Evolutionary conservation across 192 early-diverging fungal genomes (phyloP).

Genomic region (Oehlia diaphana): DNA sequence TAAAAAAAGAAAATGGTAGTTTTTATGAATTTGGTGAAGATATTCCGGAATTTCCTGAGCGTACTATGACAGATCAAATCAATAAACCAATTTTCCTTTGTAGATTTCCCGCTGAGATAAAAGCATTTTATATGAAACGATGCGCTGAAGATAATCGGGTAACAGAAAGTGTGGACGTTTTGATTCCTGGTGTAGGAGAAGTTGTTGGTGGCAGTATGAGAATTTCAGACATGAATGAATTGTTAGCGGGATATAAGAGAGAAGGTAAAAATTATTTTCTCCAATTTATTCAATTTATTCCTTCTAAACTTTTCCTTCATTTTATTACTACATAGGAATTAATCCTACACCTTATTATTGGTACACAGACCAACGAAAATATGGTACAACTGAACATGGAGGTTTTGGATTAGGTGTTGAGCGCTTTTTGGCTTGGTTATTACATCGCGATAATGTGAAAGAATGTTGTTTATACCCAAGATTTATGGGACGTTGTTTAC

Average conservation of each 20-base stretch:
- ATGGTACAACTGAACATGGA: conserved; percentile 93
- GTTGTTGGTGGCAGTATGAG: conserved; percentile 99
- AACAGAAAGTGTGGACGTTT: conserved; percentile 96
- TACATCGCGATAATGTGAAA: conserved; percentile 86
- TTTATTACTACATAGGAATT: conserved; percentile 51
- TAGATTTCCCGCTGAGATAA: conserved; percentile 97
- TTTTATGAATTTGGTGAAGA: conserved; percentile 98
- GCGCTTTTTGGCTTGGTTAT: conserved; percentile 96
- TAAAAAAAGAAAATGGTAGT: conserved; percentile 88
- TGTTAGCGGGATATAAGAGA: conserved; percentile 80
- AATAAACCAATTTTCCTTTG: conserved; percentile 91
- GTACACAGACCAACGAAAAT: conserved; percentile 99
- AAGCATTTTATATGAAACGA: conserved; percentile 99
- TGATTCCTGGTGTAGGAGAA: conserved; percentile 98
- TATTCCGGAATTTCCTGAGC: conserved; percentile 97
- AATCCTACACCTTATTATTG: conserved; percentile 97
- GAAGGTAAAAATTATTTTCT: conserved; percentile 50
- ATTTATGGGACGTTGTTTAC: conserved; percentile 83
- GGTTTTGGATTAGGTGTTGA: conserved; percentile 98
- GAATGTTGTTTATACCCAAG: conserved; percentile 93
- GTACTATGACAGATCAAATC: conserved; percentile 98
- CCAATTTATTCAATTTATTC: neutral
- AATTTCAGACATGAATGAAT: conserved; percentile 81
- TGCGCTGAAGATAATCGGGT: conserved; percentile 78
- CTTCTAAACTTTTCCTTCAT: neutral